Percentiles rank a stretch among this genome's conserved stretches.
These are phyloP conservation scores for Ogataea saltuana DNA, from an alignment of 805 yeast genomes.

Conservation along the genomic window DNA sequence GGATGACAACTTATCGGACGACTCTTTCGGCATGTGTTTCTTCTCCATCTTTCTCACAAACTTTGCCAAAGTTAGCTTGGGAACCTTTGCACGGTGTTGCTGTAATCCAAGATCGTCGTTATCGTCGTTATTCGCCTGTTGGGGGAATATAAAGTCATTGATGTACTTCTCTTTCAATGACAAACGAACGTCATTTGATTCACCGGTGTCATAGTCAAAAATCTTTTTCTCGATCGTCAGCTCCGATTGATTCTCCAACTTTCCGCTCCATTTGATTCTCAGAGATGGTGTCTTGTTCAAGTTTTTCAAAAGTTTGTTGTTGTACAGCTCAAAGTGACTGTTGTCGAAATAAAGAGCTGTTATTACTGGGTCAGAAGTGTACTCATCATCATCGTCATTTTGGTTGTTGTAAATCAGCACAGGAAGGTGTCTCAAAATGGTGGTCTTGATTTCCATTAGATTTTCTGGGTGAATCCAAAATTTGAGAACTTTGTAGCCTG, in stretches of 20 bases:
- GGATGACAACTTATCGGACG: conserved; percentile 51
- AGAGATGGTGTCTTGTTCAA: conserved; percentile 65
- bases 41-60: conserved; percentile 62
- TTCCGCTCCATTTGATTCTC: conserved; percentile 90
- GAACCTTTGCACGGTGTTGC: conserved; percentile 7
- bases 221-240: conserved; percentile 78
- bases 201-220: conserved; percentile 54
- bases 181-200: conserved; percentile 58
- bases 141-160: conserved; percentile 57
- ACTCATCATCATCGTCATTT: conserved; percentile 50
- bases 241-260: conserved; percentile 72
- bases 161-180: conserved; percentile 79
- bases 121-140: conserved; percentile 32
- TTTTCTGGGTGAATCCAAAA: conserved; percentile 98
- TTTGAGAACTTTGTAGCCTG: conserved; percentile 62
- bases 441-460: conserved; percentile 96
- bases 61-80: conserved; percentile 41
- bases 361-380: conserved; percentile 73
- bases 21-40: conserved; percentile 54
- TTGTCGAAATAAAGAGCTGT: conserved; percentile 89
- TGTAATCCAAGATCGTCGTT: conserved; percentile 33
- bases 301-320: conserved; percentile 73
- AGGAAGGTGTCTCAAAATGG: conserved; percentile 89
- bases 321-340: conserved; percentile 77
- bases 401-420: conserved; percentile 72